These are phyloP conservation scores for Aegilops bicornis DNA, from an alignment of 176 grass and related monocot species.

Conservation along the genomic window DNA sequence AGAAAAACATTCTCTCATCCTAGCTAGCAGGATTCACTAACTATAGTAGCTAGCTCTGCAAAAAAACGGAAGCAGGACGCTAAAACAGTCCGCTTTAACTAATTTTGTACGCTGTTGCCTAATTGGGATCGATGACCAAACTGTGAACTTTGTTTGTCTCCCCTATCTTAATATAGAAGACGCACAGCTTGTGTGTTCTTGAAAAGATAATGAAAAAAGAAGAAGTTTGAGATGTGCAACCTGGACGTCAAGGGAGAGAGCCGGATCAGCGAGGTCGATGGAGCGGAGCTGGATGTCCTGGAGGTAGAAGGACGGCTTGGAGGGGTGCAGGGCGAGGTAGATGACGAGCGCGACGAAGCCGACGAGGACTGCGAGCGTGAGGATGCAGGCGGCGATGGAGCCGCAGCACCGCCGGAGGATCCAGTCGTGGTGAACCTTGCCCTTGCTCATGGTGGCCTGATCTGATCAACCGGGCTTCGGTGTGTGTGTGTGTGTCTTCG, in stretches of 20 bases:
- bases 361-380: slow-evolving; percentile 56
- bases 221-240: background rate
- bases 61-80: background rate
- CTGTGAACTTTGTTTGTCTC: background rate
- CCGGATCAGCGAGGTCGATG: slow-evolving; percentile 63
- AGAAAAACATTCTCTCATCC: background rate
- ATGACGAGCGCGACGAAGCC: slow-evolving; percentile 64
- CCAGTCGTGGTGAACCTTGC: slow-evolving; percentile 45
- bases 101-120: background rate
- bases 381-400: slow-evolving; percentile 49
- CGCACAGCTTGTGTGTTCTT: too few relatives aligned
- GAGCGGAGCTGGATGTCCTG: slow-evolving; percentile 52
- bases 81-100: background rate
- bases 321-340: slow-evolving; percentile 67
- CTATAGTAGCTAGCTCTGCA: background rate
- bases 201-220: too few relatives aligned
- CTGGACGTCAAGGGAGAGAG: slow-evolving; percentile 54
- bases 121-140: background rate
- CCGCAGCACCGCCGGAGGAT: slow-evolving; percentile 48
- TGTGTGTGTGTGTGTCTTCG: background rate
- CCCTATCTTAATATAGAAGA: too few relatives aligned
- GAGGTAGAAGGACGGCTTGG: slow-evolving; percentile 78
- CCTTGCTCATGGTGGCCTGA: slow-evolving; percentile 36
- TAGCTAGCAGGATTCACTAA: background rate
- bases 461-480: background rate